These are phyloP conservation scores for Coemansia sp. DNA, from an alignment of 192 early-diverging fungal species.

Conservation along the genomic window DNA sequence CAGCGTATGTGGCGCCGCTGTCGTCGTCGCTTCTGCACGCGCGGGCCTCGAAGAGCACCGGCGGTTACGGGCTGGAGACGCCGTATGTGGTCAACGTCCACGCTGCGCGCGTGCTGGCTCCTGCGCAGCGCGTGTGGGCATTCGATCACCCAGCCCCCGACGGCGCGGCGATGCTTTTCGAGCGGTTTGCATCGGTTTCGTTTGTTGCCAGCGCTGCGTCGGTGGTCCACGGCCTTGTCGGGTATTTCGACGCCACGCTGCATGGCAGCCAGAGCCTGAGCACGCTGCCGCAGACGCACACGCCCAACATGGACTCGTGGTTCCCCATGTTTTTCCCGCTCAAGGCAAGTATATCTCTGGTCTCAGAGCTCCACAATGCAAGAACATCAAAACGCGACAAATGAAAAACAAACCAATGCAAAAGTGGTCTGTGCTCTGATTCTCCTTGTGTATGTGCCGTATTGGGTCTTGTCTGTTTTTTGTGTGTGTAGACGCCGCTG, in stretches of 20 bases:
- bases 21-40: slow-evolving; percentile 81
- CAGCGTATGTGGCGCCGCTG: slow-evolving; percentile 82
- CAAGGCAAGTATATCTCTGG: slow-evolving; percentile 30
- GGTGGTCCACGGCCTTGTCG: slow-evolving; percentile 90
- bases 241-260: slow-evolving; percentile 92
- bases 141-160: slow-evolving; percentile 80
- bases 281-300: slow-evolving; percentile 85
- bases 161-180: neutral
- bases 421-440: slow-evolving; percentile 11
- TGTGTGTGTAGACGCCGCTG: slow-evolving; percentile 56
- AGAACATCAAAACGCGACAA: neutral
- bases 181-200: slow-evolving; percentile 53
- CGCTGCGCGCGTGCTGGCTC: slow-evolving; percentile 64
- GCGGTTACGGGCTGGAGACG: slow-evolving; percentile 74
- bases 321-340: slow-evolving; percentile 97
- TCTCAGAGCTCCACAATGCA: neutral
- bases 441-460: neutral
- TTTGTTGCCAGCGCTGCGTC: slow-evolving; percentile 63
- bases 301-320: slow-evolving; percentile 96
- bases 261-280: slow-evolving; percentile 78
- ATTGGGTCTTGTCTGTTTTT: slow-evolving; percentile 7
- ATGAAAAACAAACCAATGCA: too few relatives aligned
- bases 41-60: slow-evolving; percentile 70
- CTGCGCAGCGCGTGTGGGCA: slow-evolving; percentile 74
- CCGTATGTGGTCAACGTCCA: slow-evolving; percentile 98